Evolutionary conservation across 345 rosid genomes (phyloP).

Genomic region (Moricandia arvensis): DNA sequence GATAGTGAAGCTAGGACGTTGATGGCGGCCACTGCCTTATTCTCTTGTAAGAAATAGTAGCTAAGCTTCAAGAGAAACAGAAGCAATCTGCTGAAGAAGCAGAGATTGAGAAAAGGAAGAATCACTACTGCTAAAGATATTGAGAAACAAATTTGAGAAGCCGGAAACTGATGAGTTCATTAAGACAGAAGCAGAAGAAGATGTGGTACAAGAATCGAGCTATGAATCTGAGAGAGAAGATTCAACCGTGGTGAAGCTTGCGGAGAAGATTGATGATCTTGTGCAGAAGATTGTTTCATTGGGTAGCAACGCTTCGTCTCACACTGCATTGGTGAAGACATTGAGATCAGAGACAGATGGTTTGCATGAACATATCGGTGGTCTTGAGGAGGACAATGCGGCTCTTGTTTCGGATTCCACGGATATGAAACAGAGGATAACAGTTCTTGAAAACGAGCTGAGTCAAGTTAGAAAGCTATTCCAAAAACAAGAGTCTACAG

Average conservation of each 20-base stretch:
- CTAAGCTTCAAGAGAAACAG: constrained; percentile 57
- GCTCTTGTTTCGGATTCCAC: constrained; percentile 44
- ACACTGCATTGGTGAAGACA: constrained; percentile 55
- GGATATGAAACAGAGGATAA: constrained; percentile 44
- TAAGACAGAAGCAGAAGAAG: neutral
- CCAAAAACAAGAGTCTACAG: constrained; percentile 46
- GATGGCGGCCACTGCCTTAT: constrained; percentile 72
- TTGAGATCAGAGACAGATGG: constrained; percentile 59
- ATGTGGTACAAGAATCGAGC: constrained; percentile 22
- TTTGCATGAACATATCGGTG: constrained; percentile 49
- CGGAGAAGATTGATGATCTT: constrained; percentile 70
- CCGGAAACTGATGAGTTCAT: constrained; percentile 27
- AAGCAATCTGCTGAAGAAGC: constrained; percentile 54
- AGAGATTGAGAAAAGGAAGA: constrained; percentile 45
- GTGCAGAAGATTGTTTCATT: constrained; percentile 64
- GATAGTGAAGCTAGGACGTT: constrained; percentile 73
- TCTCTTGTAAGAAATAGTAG: constrained; percentile 64
- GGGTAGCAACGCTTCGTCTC: constrained; percentile 62
- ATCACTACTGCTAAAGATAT: constrained; percentile 45
- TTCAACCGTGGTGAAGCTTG: constrained; percentile 53
- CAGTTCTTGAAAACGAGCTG: constrained; percentile 61
- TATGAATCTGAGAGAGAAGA: constrained; percentile 41
- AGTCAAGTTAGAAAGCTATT: constrained; percentile 48
- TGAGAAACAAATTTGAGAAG: constrained; percentile 41
- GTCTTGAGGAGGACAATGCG: constrained; percentile 64